Evolutionary conservation across 495 filamentous ascomycete genomes (phyloP).

Genomic region (Daldinia grandis): DNA sequence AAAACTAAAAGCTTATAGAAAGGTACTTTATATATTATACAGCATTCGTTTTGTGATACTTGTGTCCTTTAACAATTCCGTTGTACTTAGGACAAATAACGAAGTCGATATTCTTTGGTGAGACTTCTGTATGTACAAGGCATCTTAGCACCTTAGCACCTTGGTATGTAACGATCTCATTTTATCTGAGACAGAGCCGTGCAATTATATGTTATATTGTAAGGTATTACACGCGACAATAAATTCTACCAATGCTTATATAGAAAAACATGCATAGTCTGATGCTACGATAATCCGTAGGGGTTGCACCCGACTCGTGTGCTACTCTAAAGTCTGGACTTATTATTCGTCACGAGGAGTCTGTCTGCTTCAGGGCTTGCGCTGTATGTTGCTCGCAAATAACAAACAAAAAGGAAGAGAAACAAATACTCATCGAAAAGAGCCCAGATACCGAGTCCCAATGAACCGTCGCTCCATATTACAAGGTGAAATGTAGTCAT

Average conservation of each 20-base stretch:
- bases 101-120: not conserved
- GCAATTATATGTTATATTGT: not conserved
- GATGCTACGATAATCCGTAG: constrained; percentile 4
- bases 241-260: constrained; percentile 10
- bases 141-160: not conserved
- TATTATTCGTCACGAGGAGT: constrained; percentile 17
- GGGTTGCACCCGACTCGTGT: constrained; percentile 25
- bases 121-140: not conserved
- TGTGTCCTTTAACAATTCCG: not conserved
- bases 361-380: constrained; percentile 21
- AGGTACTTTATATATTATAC: not conserved
- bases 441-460: constrained; percentile 40
- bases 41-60: not conserved
- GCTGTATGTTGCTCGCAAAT: constrained; percentile 28
- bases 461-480: constrained; percentile 47
- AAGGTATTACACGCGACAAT: constrained; percentile 5
- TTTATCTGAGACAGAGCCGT: not conserved
- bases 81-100: not conserved
- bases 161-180: not conserved
- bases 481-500: constrained; percentile 44
- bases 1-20: not conserved
- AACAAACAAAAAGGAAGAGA: constrained; percentile 16
- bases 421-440: constrained; percentile 32
- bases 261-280: constrained; percentile 2
- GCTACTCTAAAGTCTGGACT: constrained; percentile 10